Conservation (phyloP, 1,284 basidiomycete species). For the Ganoderma sp. region DNA sequence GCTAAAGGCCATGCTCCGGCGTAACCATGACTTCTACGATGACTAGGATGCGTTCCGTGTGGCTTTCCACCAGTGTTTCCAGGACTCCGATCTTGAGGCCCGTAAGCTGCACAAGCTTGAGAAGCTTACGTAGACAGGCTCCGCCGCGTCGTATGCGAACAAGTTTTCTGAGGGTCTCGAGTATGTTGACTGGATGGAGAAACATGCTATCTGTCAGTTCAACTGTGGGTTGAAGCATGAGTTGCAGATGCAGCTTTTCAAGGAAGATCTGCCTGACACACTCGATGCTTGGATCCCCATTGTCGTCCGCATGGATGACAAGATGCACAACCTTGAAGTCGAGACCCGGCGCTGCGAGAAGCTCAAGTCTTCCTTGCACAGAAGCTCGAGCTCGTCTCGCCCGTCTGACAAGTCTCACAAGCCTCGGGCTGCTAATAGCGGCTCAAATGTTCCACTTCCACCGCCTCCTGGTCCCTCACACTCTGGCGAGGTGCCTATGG, state of each 20-base stretch:
- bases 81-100: background rate
- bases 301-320: slow-evolving; percentile 20
- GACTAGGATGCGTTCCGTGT: background rate
- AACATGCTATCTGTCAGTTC: background rate
- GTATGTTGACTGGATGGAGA: background rate
- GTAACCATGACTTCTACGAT: background rate
- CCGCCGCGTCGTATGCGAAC: too few relatives aligned
- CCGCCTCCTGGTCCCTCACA: background rate
- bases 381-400: background rate
- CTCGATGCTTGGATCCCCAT: slow-evolving; percentile 9
- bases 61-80: background rate
- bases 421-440: too few relatives aligned
- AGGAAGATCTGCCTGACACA: background rate
- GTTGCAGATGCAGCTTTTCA: background rate
- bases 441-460: too few relatives aligned
- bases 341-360: background rate
- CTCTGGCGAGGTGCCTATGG: background rate
- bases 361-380: background rate
- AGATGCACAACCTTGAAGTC: slow-evolving; percentile 14
- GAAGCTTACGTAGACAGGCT: too few relatives aligned
- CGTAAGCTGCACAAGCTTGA: background rate
- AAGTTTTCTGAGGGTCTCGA: too few relatives aligned
- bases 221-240: background rate
- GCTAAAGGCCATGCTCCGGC: background rate
- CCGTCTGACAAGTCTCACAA: background rate